These are phyloP conservation scores for Angomonas deanei DNA, from an alignment of 208 protist genomes.

Conservation along the genomic window DNA sequence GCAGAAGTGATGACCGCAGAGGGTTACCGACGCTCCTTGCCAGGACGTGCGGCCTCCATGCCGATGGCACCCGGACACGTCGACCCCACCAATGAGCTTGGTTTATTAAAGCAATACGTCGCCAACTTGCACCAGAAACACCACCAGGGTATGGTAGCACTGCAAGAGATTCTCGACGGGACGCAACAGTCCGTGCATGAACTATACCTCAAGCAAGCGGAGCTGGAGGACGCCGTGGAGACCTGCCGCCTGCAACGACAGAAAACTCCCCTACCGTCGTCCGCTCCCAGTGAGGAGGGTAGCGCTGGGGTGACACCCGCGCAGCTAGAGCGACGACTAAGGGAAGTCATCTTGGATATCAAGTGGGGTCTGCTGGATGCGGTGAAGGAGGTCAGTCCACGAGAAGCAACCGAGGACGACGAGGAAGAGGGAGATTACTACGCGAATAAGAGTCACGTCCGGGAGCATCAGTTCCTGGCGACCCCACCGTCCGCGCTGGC, in stretches of 20 bases:
- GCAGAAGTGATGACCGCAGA: not conserved
- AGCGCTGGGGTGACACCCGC: not conserved
- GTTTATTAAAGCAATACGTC: not conserved
- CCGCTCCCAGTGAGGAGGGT: not conserved
- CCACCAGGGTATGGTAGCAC: not conserved
- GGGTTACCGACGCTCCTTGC: not conserved
- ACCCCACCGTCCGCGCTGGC: not conserved
- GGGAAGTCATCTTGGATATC: not conserved
- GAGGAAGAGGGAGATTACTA: not conserved
- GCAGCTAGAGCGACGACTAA: not conserved
- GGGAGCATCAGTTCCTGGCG: not conserved
- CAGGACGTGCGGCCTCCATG: not conserved
- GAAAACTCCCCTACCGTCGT: not conserved
- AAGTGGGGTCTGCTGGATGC: conserved; percentile 2
- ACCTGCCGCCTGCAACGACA: not conserved
- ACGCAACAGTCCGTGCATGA: not conserved
- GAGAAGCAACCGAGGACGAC: not conserved
- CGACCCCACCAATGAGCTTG: not conserved
- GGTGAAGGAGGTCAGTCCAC: not conserved
- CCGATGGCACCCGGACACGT: too few relatives aligned
- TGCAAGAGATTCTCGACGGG: not conserved
- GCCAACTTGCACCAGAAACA: not conserved
- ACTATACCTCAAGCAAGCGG: not conserved
- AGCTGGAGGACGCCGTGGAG: not conserved
- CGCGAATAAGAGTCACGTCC: not conserved